These are phyloP conservation scores for Trametes gibbosa DNA, from an alignment of 768 basidiomycete species.

Conservation along the genomic window DNA sequence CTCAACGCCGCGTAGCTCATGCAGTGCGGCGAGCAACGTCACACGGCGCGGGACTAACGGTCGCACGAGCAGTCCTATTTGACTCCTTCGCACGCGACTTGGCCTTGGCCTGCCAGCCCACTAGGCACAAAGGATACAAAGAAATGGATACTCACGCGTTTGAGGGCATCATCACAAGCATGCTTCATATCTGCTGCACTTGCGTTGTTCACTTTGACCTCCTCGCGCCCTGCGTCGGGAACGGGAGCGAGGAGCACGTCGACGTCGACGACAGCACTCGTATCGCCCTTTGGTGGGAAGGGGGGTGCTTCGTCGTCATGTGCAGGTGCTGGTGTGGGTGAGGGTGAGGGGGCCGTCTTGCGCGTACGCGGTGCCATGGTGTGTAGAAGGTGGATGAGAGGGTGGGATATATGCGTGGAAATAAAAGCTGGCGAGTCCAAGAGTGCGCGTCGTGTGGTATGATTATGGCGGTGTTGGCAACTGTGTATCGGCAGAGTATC, in stretches of 20 bases:
- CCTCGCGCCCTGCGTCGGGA: constrained; percentile 30
- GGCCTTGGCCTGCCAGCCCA: not conserved
- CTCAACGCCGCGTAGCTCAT: not conserved
- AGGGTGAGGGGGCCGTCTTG: constrained; percentile 10
- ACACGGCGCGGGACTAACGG: not conserved
- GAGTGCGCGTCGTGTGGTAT: too few relatives aligned
- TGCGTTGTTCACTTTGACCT: constrained; percentile 51
- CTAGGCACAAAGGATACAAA: not conserved
- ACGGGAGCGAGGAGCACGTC: constrained; percentile 23
- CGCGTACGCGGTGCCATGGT: constrained; percentile 22
- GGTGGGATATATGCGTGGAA: constrained; percentile 6
- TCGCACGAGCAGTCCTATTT: not conserved
- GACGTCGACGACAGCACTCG: constrained; percentile 3
- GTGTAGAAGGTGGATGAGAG: not conserved
- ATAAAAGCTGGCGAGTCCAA: not conserved
- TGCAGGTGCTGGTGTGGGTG: not conserved
- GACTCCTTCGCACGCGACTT: not conserved
- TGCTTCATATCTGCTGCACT: constrained; percentile 50
- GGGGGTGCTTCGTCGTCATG: constrained; percentile 8
- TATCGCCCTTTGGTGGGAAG: not conserved
- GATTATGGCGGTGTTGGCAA: not conserved
- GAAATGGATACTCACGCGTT: constrained; percentile 58
- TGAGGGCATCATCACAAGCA: constrained; percentile 80
- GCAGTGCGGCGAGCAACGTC: not conserved
- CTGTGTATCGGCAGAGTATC: not conserved